Evolutionary conservation across 1,139 yeast genomes (phyloP).

Genomic region (Yamadazyma sp.): DNA sequence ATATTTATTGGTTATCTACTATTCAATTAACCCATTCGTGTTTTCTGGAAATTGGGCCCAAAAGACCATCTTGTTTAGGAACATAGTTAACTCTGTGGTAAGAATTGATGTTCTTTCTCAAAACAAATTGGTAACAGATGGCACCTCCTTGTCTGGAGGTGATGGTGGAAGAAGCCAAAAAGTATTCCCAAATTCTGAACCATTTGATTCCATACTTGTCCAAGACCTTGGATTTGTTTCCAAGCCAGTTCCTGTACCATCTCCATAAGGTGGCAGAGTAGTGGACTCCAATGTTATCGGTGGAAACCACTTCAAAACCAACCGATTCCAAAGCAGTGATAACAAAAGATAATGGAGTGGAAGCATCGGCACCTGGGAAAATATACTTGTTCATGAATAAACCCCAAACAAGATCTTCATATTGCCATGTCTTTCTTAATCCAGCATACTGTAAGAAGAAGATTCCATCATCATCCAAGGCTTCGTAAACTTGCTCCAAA

Average conservation of each 20-base stretch:
- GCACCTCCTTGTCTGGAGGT: slow-evolving; percentile 94
- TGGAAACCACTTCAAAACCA: slow-evolving; percentile 81
- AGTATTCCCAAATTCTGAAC: slow-evolving; percentile 94
- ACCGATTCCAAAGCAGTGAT: slow-evolving; percentile 73
- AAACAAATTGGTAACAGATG: slow-evolving; percentile 84
- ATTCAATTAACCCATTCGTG: slow-evolving; percentile 41
- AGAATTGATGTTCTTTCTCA: slow-evolving; percentile 85
- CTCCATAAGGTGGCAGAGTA: slow-evolving; percentile 90
- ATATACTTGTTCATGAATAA: slow-evolving; percentile 93
- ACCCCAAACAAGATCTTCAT: slow-evolving; percentile 93
- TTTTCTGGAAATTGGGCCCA: slow-evolving; percentile 59
- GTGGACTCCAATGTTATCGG: slow-evolving; percentile 90
- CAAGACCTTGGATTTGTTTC: slow-evolving; percentile 73
- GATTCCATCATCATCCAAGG: slow-evolving; percentile 89
- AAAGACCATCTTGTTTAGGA: slow-evolving; percentile 75
- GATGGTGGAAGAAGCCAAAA: slow-evolving; percentile 78
- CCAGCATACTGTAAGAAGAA: slow-evolving; percentile 91
- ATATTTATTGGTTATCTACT: slow-evolving; percentile 1
- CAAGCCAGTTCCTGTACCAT: slow-evolving; percentile 95
- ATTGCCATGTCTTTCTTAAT: slow-evolving; percentile 89
- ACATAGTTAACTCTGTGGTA: slow-evolving; percentile 82
- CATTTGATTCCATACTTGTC: slow-evolving; percentile 85
- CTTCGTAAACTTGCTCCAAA: slow-evolving; percentile 76
- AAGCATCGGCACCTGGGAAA: slow-evolving; percentile 98
- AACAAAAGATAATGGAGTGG: slow-evolving; percentile 88